phyloP scores from a whole-genome alignment of 2,329 filamentous ascomycete species.

The Escovopsis sp. region DNA sequence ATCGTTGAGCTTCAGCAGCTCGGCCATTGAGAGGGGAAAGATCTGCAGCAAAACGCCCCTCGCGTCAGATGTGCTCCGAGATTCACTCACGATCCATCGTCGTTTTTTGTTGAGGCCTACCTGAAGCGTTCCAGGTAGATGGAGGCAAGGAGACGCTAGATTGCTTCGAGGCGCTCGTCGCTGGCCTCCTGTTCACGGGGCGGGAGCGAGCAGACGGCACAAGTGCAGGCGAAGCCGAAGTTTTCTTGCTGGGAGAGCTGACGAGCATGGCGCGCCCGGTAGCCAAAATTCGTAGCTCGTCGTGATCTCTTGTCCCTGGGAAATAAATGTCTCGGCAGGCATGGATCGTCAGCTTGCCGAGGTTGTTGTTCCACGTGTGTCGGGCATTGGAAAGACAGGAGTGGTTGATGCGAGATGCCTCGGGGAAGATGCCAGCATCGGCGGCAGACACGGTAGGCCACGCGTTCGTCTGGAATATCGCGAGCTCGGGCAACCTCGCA shows the following conservation, averaged over 20 bases:
- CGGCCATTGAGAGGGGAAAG: conserved; percentile 3
- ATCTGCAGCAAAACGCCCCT: conserved; percentile 1
- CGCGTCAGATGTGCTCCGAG: neutral
- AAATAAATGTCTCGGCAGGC: conserved; percentile 12
- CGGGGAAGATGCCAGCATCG: conserved; percentile 8
- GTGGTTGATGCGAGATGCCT: conserved; percentile 14
- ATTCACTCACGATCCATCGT: neutral
- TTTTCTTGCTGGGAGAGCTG: neutral
- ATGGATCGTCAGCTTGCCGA: conserved; percentile 10
- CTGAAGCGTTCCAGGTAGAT: no score
- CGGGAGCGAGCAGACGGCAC: conserved; percentile 5
- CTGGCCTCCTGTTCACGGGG: neutral
- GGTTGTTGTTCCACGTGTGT: conserved; percentile 10
- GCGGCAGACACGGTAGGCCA: conserved; percentile 1
- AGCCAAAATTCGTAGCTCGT: conserved; percentile 7
- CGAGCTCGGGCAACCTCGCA: neutral
- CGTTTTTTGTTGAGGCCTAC: no score
- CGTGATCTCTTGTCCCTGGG: conserved; percentile 12
- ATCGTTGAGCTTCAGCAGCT: conserved; percentile 6
- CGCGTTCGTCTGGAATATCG: conserved; percentile 5
- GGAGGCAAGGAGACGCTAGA: neutral
- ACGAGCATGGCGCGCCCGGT: neutral
- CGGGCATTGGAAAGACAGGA: conserved; percentile 13
- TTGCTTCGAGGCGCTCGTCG: conserved; percentile 2
- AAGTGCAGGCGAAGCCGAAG: conserved; percentile 4